phyloP scores from a whole-genome alignment of 2,329 filamentous ascomycete species.

The Basipetospora chlamydospora region DNA sequence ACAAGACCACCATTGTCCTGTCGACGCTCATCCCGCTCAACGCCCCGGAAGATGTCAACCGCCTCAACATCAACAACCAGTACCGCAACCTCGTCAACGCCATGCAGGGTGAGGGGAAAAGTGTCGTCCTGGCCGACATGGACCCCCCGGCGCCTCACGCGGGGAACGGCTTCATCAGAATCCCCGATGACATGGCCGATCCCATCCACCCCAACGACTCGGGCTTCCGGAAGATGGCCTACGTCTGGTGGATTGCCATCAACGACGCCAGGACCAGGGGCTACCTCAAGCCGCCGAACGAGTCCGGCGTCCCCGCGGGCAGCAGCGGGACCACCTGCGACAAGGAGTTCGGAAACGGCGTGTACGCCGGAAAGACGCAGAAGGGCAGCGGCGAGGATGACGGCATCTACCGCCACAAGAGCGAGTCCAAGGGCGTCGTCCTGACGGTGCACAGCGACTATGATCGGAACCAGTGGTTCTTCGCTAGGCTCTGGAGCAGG shows the following conservation, averaged over 20 bases:
- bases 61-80: slow-evolving; percentile 19
- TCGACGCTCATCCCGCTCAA: slow-evolving; percentile 11
- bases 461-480: slow-evolving; percentile 8
- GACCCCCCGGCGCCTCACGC: slow-evolving; percentile 3
- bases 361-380: slow-evolving; percentile 7
- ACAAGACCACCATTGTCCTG: slow-evolving; percentile 9
- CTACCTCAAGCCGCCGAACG: not conserved
- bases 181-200: slow-evolving; percentile 19
- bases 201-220: slow-evolving; percentile 22
- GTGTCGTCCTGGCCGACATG: slow-evolving; percentile 8
- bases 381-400: slow-evolving; percentile 9
- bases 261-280: slow-evolving; percentile 9
- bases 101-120: not conserved
- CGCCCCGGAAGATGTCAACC: slow-evolving; percentile 16
- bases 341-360: slow-evolving; percentile 7
- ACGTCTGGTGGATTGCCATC: slow-evolving; percentile 18
- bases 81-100: slow-evolving; percentile 13
- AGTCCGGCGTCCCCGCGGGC: not conserved
- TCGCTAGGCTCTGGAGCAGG: slow-evolving; percentile 6
- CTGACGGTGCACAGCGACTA: slow-evolving; percentile 8
- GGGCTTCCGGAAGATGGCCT: slow-evolving; percentile 27
- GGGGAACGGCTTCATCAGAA: not conserved
- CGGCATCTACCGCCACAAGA: slow-evolving; percentile 9
- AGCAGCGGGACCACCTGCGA: not conserved
- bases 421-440: slow-evolving; percentile 2